A percentile compares a stretch with the other conserved stretches of the same genome.
These are phyloP conservation scores for Hericium coralloides DNA, from an alignment of 768 basidiomycete species.

Conservation along the genomic window DNA sequence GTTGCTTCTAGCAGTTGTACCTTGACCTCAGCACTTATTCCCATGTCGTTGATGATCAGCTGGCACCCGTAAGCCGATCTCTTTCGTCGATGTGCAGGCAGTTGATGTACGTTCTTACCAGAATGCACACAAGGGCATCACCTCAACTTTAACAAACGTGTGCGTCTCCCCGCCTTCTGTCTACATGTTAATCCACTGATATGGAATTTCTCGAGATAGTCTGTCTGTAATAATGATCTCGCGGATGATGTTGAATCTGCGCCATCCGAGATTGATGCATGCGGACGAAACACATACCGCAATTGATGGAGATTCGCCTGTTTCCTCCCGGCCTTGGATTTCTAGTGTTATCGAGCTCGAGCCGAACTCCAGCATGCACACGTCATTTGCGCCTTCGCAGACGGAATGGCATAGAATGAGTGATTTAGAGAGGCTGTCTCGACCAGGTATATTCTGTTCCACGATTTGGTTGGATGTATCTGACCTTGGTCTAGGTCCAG, in stretches of 20 bases:
- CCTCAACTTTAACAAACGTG: neutral
- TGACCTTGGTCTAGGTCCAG: neutral
- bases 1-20: too few relatives aligned
- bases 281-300: neutral
- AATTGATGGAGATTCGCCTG: neutral
- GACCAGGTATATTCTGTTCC: neutral
- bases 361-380: neutral
- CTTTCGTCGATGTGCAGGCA: too few relatives aligned
- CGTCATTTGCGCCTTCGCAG: neutral
- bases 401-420: neutral
- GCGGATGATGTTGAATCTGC: slow-evolving; percentile 1
- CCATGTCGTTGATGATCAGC: neutral
- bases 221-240: neutral
- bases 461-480: neutral
- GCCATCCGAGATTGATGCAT: neutral
- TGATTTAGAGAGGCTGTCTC: neutral
- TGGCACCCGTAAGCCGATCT: neutral
- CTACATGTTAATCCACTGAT: neutral
- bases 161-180: neutral
- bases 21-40: neutral
- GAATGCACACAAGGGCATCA: neutral
- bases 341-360: neutral
- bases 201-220: neutral
- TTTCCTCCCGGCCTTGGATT: neutral
- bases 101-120: neutral